Evolutionary conservation across 2,329 filamentous ascomycete species (phyloP), one percentile per base, ranked within the genome.

Genomic region (Ophiognomonia clavigignenti-juglandacearum): DNA sequence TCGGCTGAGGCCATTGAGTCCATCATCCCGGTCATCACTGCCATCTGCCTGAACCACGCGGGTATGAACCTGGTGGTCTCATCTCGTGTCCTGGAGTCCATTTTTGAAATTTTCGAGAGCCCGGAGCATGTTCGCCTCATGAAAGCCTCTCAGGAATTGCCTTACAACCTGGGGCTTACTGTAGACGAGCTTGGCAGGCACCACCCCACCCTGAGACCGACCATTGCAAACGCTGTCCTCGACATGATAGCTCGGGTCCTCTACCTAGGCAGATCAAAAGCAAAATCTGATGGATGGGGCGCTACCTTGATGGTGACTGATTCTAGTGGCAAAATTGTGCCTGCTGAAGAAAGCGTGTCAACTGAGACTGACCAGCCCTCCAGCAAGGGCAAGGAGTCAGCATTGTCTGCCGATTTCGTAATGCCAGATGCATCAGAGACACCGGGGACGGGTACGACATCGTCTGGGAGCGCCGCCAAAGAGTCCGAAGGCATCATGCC

Each of bases 141-240:
- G 75, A 82, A 88, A 53, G 72, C 74, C 31, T 92, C 96, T 54
- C 72, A 77, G 5, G 71, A 74, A 29, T 74, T 95, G 48, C 78
- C 91, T 9, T 78, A 78, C 24, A 80, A 82, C 32, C 77, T 98
- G 41, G 93, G 93, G 10, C 80, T 79, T 22, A 86, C 84, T 34
- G 96, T 98, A 59, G 93, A 99, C 63, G 93, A 99, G 65, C 77
- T 99, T 50, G 86, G 92, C 43, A 83, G 93, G 34, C 93, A 99
- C 61, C 93, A 99, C 59, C 93, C 95, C 1, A 77, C 81, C 19
- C 70, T 99, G 37, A 88, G 91, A 55, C 77, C 78, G 9, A 78
- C 84, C 3, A 93, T 98, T 50, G 82, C 92, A 53, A 85, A 86
- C 53, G 85, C 88, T n/a, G 82, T 96, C 14, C 78, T 95, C 50